Evolutionary conservation across 306 rosid genomes (phyloP), one percentile per base, ranked within the genome.

Genomic region (Casuarina glauca): DNA sequence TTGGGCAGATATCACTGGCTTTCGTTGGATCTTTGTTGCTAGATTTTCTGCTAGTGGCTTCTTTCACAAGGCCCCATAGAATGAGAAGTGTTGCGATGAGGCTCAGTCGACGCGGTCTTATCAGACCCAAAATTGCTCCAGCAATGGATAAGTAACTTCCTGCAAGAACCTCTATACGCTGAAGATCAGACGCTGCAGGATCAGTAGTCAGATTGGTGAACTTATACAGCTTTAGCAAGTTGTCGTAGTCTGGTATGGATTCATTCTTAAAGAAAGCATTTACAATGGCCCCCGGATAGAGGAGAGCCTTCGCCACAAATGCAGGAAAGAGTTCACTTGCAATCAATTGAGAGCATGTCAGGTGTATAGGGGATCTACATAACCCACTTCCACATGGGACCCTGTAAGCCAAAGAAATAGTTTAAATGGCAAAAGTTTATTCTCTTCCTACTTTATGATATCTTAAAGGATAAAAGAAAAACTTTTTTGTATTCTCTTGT

Each of bases 141-240:
- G 84, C 93, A 35, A 90, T 96, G 4, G 88, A 78, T 57, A 94
- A 77, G 78, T 94, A 94, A 87, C 98, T 87, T 84, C 98, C 97
- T 13, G 81, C 94, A 70, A 90, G 74, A 84, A 94, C 90, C 98
- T 94, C 98, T 19, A 94, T 82, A 80, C 81, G 92, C 41, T 85
- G 89, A 19, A 94, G 91, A 87, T 89, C 92, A 69, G 90, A 83
- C 16, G 48, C 39, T 11, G 85, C 73, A 60, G 83, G 76, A 64
- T 81, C 70, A 4, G 79, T 20, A 67, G 81, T 84, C n/a, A 75
- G 20, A 68, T 69, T 12, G 64, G 80, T 82, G 78, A 83, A 76
- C 20, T 87, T 77, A 78, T 82, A 51, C 35, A 86, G 74, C 50
- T 84, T 79, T 1, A 81, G 89, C 76, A 90, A 57, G 74, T 80